Conservation (phyloP, 441 rosid genomes). For the Gossypium schwendimanii region DNA sequence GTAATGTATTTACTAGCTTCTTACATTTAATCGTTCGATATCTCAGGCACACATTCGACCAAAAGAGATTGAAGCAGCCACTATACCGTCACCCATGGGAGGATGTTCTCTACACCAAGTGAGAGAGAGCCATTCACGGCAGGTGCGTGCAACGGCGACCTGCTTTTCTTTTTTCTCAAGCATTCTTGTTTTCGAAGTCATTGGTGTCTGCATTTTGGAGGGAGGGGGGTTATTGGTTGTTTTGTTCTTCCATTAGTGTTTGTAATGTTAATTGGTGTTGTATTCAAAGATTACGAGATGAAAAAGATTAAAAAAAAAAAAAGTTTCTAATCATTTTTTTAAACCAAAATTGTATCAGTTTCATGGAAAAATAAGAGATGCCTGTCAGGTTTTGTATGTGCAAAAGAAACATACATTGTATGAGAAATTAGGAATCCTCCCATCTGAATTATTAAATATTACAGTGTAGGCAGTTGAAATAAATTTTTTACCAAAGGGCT, state of each 20-base stretch:
- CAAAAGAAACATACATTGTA: background rate
- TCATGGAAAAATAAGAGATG: slow-evolving; percentile 10
- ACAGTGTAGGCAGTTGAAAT: no score
- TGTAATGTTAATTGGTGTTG: slow-evolving; percentile 12
- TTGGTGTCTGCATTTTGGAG: slow-evolving; percentile 15
- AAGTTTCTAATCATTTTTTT: background rate
- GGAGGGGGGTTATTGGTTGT: background rate
- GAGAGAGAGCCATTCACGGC: slow-evolving; percentile 4
- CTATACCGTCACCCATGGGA: slow-evolving; percentile 86
- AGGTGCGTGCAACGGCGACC: slow-evolving; percentile 1
- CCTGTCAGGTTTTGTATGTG: background rate
- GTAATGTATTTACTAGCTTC: background rate
- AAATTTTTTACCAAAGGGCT: no score
- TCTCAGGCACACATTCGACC: slow-evolving; percentile 72
- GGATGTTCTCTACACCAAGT: slow-evolving; percentile 81
- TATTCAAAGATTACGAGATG: slow-evolving; percentile 7
- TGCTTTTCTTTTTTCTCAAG: background rate
- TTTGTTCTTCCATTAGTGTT: slow-evolving; percentile 24
- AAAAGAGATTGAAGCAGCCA: slow-evolving; percentile 78
- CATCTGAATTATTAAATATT: no score
- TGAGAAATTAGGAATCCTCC: no score
- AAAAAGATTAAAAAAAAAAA: background rate
- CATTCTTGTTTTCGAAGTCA: slow-evolving; percentile 8
- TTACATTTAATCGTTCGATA: background rate
- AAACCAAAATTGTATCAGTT: background rate